These are phyloP conservation scores for Alternaria arborescens DNA, from an alignment of 2,329 filamentous ascomycete genomes.

Conservation along the genomic window DNA sequence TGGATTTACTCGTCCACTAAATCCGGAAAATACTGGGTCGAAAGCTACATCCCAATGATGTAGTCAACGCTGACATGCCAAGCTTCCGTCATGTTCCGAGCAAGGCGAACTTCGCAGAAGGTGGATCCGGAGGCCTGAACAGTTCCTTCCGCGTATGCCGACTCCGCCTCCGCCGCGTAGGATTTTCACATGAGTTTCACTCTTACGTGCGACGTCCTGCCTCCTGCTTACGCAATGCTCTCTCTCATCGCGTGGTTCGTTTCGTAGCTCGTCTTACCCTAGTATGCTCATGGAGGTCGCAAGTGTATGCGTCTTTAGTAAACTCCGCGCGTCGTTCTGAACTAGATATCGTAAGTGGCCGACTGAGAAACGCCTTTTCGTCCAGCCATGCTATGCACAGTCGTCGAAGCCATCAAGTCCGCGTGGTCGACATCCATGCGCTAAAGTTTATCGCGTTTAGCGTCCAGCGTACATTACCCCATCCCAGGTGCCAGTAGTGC, in stretches of 20 bases:
- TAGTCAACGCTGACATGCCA: slow-evolving; percentile 25
- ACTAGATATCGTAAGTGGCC: no score
- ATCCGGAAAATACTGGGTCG: slow-evolving; percentile 3
- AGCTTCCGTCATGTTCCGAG: slow-evolving; percentile 36
- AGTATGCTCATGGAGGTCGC: not conserved
- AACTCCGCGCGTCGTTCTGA: no score
- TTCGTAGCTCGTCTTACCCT: not conserved
- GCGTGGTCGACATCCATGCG: no score
- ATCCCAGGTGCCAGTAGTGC: no score
- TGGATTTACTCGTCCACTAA: not conserved
- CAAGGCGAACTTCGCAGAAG: slow-evolving; percentile 9
- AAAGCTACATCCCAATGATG: not conserved
- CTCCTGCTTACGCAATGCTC: not conserved
- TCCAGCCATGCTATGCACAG: no score
- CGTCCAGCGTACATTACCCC: no score
- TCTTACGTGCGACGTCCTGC: not conserved
- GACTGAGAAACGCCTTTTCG: no score
- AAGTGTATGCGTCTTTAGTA: no score
- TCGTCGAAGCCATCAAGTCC: no score
- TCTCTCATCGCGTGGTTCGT: not conserved
- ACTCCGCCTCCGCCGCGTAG: slow-evolving; percentile 4
- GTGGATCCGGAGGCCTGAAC: slow-evolving; percentile 7
- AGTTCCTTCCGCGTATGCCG: not conserved
- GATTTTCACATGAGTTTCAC: not conserved
- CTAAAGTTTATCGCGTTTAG: no score